Base-by-base conservation (phyloP, 2,329 filamentous ascomycete species). In the Stagonosporopsis cucurbitacearum region DNA sequence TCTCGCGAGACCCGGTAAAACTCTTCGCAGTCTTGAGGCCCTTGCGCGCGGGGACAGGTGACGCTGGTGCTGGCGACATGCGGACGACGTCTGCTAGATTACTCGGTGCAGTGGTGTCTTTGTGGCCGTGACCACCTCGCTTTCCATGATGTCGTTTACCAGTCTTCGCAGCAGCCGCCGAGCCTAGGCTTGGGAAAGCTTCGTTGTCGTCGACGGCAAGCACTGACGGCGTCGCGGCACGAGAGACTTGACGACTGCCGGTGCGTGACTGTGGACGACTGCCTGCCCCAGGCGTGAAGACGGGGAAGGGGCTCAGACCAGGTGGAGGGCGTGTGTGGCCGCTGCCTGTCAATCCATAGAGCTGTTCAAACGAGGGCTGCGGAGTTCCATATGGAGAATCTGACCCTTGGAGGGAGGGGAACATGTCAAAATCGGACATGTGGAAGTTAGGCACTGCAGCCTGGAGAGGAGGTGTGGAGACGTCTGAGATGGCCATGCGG, bases 131-230 rank as follows among this genome's bases (percentile, higher is more conserved):
- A 0, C 90, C 90, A 42, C 91, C 91, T 54, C 93, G 86, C 77
- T 96, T 97, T 32, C 92, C 93, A 72, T 96, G 92, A 71, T 96
- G 91, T 70, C 96, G 96, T 78, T 97, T 97, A 50, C 86, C 88
- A 48, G 86, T 86, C 74, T 95, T 95, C 23, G 83, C 80, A 19
- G 84, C 84, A 46, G 86, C 82, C 25, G 86, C 89, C 32, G 92
- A 91, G 6, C 92, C 91, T 2, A 99, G 83, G 8, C 90, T 91
- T 7, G 95, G 95, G 68, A 99, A 99, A 0, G 94, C 95, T 69
- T 99, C 95, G 19, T 91, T 94, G 69, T 99, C 95, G 71, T 98
- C 93, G 22, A 96, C 88, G 19, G 91, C 87, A 26, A 90, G 89
- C 13, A 90, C 89, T 22, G 86, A 82, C 28, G 87, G 86, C 25